Evolutionary conservation across 441 rosid genomes (phyloP), one percentile per base, ranked within the genome.

Genomic region (Arabidopsis hybrid): DNA sequence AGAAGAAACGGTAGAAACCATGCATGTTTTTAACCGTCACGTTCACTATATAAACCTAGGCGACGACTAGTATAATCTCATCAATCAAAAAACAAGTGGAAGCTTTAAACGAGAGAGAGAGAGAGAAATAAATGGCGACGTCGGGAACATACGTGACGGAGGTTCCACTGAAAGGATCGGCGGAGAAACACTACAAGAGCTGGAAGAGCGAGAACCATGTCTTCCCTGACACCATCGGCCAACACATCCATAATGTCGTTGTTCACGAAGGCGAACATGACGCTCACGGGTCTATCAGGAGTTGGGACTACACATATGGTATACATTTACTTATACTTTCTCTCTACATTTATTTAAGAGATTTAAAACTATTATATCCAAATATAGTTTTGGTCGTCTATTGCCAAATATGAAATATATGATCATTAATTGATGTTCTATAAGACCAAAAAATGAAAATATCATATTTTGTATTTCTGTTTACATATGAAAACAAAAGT

Each of bases 141-240:
- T 66, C 72, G 31, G 78, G 78, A 74, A 73, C 78, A 43, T 74
- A 73, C 16, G 65, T 65, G 50, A 65, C 77, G 0, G 71, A 73
- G 65, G 65, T 74, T 66, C 61, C 62, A 0, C 9, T 66, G 8
- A 67, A 67, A 39, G 73, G 73, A 16, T 6, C 73, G 8, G 67
- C 67, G 6, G 72, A 58, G 39, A 18, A 59, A 4, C 73, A 74
- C 38, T 74, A 74, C 71, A 74, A 50, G 31, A 67, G 46, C 47
- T 74, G 67, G 78, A 74, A 16, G 67, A 67, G 14, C 26, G 72
- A 74, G 55, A 74, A 59, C 26, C 78, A 66, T 59, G n/a, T 59
- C 17, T 74, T 74, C 72, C 72, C 67, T 50, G 72, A 74, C 45
- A 14, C 55, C 67, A 32, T 74, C 13, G 67, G 78, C 29, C 73